A percentile compares a stretch with the other conserved stretches of the same genome.
Evolutionary conservation across 176 grass and related monocot genomes (phyloP).

Genomic region (Cenchrus purpureus): DNA sequence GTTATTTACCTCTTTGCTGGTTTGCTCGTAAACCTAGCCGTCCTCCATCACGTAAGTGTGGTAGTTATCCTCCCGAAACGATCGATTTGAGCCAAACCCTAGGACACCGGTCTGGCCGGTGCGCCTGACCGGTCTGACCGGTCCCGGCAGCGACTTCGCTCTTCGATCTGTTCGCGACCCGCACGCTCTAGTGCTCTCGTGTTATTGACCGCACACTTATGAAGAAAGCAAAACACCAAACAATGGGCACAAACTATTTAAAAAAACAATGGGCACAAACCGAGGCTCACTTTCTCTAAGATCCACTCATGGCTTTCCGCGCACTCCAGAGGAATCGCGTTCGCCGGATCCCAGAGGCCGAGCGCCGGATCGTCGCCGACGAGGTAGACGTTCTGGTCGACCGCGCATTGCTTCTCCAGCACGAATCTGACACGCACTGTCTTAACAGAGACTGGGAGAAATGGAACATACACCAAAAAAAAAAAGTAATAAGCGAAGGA

Average conservation of each 20-base stretch:
- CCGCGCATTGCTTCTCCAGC: conserved; percentile 42
- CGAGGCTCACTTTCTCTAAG: conserved; percentile 54
- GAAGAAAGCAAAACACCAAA: not conserved
- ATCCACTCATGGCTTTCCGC: conserved; percentile 59
- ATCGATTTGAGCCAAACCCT: too few species aligned
- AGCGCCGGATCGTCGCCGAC: conserved; percentile 55
- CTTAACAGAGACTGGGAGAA: conserved; percentile 5
- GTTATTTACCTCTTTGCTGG: too few species aligned
- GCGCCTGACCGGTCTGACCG: too few species aligned
- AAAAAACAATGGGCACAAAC: not conserved
- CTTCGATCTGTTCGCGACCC: too few species aligned
- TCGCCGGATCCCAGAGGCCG: conserved; percentile 61
- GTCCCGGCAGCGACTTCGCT: too few species aligned
- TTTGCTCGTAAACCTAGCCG: too few species aligned
- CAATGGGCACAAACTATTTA: not conserved
- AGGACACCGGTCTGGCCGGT: too few species aligned
- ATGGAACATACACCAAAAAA: not conserved
- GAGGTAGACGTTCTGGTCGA: conserved; percentile 55
- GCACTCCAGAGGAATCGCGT: conserved; percentile 57
- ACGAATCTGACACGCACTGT: conserved; percentile 52
- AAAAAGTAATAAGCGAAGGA: not conserved
- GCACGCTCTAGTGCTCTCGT: too few species aligned
- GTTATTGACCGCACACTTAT: not conserved
- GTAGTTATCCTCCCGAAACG: too few species aligned
- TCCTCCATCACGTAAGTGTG: too few species aligned